phyloP scores from a whole-genome alignment of 2,329 filamentous ascomycete genomes.

The Fusarium brachygibbosum region DNA sequence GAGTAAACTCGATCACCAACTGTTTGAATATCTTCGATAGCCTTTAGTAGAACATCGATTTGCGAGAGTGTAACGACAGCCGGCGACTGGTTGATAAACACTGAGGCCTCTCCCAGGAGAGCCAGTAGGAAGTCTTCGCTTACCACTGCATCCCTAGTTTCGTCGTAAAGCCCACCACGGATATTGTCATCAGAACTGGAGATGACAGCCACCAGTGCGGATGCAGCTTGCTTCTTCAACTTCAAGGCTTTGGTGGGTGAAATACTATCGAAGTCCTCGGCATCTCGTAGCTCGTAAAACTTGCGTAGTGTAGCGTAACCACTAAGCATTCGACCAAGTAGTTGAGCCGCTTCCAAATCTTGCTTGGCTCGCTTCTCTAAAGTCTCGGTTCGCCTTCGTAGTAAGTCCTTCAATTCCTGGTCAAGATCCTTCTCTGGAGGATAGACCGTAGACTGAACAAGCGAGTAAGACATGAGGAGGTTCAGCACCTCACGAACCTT shows the following conservation, averaged over 20 bases:
- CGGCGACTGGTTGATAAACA: constrained; percentile 74
- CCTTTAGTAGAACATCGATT: constrained; percentile 80
- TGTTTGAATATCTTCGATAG: constrained; percentile 83
- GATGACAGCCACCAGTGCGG: constrained; percentile 84
- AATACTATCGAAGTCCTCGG: constrained; percentile 48
- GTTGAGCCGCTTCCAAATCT: constrained; percentile 84
- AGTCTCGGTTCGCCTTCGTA: constrained; percentile 78
- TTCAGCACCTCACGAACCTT: constrained; percentile 90
- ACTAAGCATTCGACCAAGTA: constrained; percentile 87
- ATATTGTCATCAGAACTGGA: constrained; percentile 91
- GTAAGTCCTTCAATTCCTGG: constrained; percentile 75
- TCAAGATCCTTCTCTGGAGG: constrained; percentile 81
- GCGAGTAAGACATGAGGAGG: constrained; percentile 86
- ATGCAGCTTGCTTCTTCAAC: constrained; percentile 76
- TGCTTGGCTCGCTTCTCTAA: constrained; percentile 78
- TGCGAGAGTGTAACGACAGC: constrained; percentile 76
- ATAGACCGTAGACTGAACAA: constrained; percentile 86
- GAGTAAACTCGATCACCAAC: constrained; percentile 78
- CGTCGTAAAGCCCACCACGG: constrained; percentile 89
- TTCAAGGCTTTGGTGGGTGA: constrained; percentile 63
- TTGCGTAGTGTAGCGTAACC: constrained; percentile 92
- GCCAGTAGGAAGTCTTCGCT: constrained; percentile 89
- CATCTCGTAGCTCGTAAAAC: constrained; percentile 90
- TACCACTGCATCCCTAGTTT: constrained; percentile 82
- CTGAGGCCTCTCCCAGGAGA: constrained; percentile 84